Base-by-base conservation (phyloP, 345 rosid genomes). In the Bretschneidera sinensis region DNA sequence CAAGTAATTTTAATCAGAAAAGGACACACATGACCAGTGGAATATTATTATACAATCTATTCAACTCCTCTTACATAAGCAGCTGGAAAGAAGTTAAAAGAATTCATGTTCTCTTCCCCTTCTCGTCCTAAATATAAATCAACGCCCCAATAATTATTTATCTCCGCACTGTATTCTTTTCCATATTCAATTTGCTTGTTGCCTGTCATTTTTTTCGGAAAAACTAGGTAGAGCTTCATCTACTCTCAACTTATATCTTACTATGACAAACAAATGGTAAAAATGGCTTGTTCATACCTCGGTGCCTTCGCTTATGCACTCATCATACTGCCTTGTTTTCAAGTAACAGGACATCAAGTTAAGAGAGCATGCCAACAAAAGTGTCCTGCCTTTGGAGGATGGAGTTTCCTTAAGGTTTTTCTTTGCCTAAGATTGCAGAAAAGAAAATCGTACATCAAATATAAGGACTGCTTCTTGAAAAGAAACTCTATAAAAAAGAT, bases 321-420 rank as follows among this genome's bases (percentile, higher is more conserved):
- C 86, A 21, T 82, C 69, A 51, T 74, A 84, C 66, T 86, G 85
- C 71, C 65, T 71, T 23, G 85, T 85, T 78, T 86, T 95, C 74
- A 95, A 72, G 81, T 91, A 88, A 81, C 99, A 95, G 21, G 99
- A 95, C 99, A 95, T 91, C 62, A 84, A 63, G 76, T 95, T 95
- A 48, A 91, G 91, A 51, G 99, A 88, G 77, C 98, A 91, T 24
- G 91, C 88, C 80, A 83, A 56, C 63, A 73, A 54, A 51, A 95
- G 85, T 35, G 89, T 49, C 63, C 74, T 80, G 43, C 83, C 80
- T 74, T 81, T 74, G 62, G 91, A 75, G 8, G 88, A 78, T 47
- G 81, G 83, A 67, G 79, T 75, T 54, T 80, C 96, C 74, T 82
- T 71, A n/a, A 86, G 67, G 74, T 86, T 91, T 55, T 79, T 76